phyloP scores from a whole-genome alignment of 2,329 filamentous ascomycete genomes.

The Fusarium sp. region DNA sequence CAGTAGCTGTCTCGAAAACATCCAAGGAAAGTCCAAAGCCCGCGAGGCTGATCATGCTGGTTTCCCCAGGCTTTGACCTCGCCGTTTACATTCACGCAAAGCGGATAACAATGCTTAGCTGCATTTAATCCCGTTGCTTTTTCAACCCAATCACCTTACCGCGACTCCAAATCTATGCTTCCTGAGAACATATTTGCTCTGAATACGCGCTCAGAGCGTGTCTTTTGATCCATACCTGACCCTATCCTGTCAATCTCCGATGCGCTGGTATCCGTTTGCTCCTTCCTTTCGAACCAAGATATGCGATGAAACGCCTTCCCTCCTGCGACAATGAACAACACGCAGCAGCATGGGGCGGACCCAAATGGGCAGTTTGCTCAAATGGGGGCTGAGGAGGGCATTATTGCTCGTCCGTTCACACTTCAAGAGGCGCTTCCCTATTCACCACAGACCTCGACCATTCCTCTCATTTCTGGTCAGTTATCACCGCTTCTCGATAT shows the following conservation, averaged over 20 bases:
- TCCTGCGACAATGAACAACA: conserved; percentile 44
- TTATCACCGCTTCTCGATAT: neutral
- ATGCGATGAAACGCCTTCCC: conserved; percentile 44
- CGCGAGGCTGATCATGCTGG: conserved; percentile 40
- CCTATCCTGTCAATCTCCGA: conserved; percentile 28
- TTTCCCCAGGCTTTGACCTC: conserved; percentile 37
- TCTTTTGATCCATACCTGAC: conserved; percentile 9
- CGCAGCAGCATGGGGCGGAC: conserved; percentile 45
- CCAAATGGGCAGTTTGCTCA: conserved; percentile 48
- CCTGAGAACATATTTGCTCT: neutral
- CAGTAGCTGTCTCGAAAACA: conserved; percentile 26
- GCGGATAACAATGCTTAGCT: conserved; percentile 36
- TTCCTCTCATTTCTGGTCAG: conserved; percentile 80
- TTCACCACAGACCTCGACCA: conserved; percentile 81
- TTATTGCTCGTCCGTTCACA: conserved; percentile 61
- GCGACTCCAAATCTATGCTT: neutral
- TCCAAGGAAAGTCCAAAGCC: conserved; percentile 32
- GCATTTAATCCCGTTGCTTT: conserved; percentile 19
- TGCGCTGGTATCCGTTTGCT: conserved; percentile 42
- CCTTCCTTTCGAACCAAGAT: conserved; percentile 46
- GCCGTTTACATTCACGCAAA: conserved; percentile 22
- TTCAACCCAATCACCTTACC: neutral
- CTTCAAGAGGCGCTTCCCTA: conserved; percentile 83
- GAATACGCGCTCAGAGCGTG: conserved; percentile 5
- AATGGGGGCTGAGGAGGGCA: conserved; percentile 36